These are phyloP conservation scores for Cucurbita moschata DNA, from an alignment of 306 rosid species.

Conservation along the genomic window DNA sequence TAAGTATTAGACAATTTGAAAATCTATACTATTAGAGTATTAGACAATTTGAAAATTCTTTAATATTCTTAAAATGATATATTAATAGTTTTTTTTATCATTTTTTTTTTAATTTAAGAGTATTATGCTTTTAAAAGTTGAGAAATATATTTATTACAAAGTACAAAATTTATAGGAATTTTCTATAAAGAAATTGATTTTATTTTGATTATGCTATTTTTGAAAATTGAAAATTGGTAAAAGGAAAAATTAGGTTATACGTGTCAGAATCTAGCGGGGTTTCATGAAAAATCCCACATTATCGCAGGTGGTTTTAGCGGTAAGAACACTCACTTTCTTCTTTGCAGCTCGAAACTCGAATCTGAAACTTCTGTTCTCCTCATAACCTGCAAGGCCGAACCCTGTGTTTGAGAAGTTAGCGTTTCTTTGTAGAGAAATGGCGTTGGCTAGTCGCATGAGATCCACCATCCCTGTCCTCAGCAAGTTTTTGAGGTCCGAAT, in stretches of 20 bases:
- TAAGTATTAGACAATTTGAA: too few relatives aligned
- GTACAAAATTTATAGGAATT: too few relatives aligned
- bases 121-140: too few relatives aligned
- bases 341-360: neutral
- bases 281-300: neutral
- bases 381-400: neutral
- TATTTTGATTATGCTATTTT: too few relatives aligned
- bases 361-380: neutral
- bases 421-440: constrained; percentile 3
- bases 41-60: too few relatives aligned
- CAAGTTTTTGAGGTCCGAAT: neutral
- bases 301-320: neutral
- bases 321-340: neutral
- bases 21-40: too few relatives aligned
- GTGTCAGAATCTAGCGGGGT: neutral
- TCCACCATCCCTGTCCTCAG: constrained; percentile 7
- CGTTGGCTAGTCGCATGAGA: constrained; percentile 5
- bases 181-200: too few relatives aligned
- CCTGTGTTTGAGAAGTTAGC: neutral
- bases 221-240: too few relatives aligned
- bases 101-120: too few relatives aligned
- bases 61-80: too few relatives aligned
- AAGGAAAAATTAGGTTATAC: neutral
- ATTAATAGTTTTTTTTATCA: too few relatives aligned
- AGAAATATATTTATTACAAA: too few relatives aligned